A percentile compares a stretch with the other conserved stretches of the same genome.
These are phyloP conservation scores for Coemansia sp. DNA, from an alignment of 192 early-diverging fungal genomes.

Conservation along the genomic window DNA sequence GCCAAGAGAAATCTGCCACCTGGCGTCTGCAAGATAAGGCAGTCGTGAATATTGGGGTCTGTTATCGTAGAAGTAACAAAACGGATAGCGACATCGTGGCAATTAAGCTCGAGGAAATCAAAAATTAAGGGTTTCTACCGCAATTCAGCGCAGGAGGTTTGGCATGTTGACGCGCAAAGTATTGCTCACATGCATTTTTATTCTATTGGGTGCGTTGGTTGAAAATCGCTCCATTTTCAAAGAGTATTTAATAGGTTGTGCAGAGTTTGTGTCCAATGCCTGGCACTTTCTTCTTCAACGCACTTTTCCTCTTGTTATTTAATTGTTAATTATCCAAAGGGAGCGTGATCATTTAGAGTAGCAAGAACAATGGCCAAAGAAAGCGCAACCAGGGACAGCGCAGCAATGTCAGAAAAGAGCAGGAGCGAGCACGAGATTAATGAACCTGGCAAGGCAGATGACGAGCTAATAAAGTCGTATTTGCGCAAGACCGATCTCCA, in stretches of 20 bases:
- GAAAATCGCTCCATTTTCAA: neutral
- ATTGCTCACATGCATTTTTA: neutral
- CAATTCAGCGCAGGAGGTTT: neutral
- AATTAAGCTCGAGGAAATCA: neutral
- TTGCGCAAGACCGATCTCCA: constrained; percentile 58
- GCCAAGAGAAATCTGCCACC: neutral
- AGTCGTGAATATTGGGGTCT: neutral
- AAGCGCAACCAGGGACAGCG: neutral
- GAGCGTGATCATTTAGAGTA: too few species aligned
- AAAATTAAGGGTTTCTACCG: neutral
- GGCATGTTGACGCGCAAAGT: too few species aligned
- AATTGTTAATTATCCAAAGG: too few species aligned
- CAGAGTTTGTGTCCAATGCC: neutral
- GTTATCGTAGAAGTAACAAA: neutral
- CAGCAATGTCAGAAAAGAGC: neutral
- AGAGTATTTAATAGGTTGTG: neutral
- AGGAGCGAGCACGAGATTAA: neutral
- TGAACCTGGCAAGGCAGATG: neutral
- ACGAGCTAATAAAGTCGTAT: constrained; percentile 27
- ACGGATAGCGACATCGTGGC: neutral
- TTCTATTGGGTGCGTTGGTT: neutral
- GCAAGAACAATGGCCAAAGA: neutral
- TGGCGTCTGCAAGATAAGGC: neutral
- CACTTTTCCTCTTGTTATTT: neutral
- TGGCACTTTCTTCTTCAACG: neutral